Evolutionary conservation across 2,329 filamentous ascomycete genomes (phyloP).

Genomic region (Colletotrichum spinosum): DNA sequence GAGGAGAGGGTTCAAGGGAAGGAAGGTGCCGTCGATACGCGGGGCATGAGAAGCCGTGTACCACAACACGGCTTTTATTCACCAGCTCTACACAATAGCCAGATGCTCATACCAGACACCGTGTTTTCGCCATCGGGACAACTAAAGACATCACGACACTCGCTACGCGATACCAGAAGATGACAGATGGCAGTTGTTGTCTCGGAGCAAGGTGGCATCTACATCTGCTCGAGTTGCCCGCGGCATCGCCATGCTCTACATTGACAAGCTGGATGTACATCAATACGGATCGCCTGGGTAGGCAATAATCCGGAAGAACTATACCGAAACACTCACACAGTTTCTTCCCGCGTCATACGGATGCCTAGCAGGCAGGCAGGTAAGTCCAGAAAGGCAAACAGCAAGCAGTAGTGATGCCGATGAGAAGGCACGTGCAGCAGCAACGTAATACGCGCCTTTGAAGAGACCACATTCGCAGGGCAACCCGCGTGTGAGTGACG

Average conservation of each 20-base stretch:
- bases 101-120: slow-evolving; percentile 8
- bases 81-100: too few relatives aligned
- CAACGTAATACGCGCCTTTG: slow-evolving; percentile 7
- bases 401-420: background rate
- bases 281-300: background rate
- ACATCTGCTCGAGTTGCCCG: slow-evolving; percentile 10
- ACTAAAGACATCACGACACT: too few relatives aligned
- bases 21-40: slow-evolving; percentile 1
- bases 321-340: slow-evolving; percentile 13
- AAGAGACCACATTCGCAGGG: slow-evolving; percentile 9
- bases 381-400: slow-evolving; percentile 3
- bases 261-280: background rate
- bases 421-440: slow-evolving; percentile 13
- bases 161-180: too few relatives aligned
- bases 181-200: background rate
- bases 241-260: slow-evolving; percentile 23
- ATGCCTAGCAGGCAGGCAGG: slow-evolving; percentile 25
- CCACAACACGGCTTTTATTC: too few relatives aligned
- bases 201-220: slow-evolving; percentile 19
- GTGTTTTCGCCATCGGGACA: background rate
- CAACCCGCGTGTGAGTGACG: slow-evolving; percentile 30
- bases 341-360: slow-evolving; percentile 18
- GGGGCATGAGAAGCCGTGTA: slow-evolving; percentile 1
- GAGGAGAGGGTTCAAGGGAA: slow-evolving; percentile 16
- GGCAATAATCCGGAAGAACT: background rate